phyloP scores from a whole-genome alignment of 306 rosid species.

The Trifolium pratense region DNA sequence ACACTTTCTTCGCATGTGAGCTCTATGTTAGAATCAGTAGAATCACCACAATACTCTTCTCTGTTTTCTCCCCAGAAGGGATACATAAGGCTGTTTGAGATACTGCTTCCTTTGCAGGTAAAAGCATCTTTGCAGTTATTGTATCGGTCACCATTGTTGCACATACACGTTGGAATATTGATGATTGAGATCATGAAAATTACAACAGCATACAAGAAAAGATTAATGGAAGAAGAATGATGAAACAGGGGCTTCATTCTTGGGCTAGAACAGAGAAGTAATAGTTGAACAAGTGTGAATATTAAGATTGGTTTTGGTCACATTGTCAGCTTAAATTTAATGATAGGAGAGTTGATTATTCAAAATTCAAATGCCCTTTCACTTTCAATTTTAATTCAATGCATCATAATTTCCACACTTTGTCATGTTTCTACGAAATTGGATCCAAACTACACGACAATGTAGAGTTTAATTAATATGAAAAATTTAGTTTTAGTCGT shows the following conservation, averaged over 20 bases:
- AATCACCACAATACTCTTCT: conserved; percentile 30
- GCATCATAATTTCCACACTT: too few species aligned
- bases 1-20: not conserved
- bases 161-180: conserved; percentile 6
- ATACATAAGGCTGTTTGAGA: not conserved
- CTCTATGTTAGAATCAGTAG: not conserved
- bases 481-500: too few species aligned
- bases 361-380: too few species aligned
- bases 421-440: too few species aligned
- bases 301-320: not conserved
- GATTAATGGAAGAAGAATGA: not conserved
- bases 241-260: conserved; percentile 23
- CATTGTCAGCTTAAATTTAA: not conserved
- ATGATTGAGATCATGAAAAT: conserved; percentile 32
- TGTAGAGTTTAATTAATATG: too few species aligned
- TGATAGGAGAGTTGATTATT: too few species aligned
- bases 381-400: too few species aligned
- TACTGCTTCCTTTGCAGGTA: not conserved
- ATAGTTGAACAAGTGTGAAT: not conserved
- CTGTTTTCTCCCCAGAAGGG: conserved; percentile 46
- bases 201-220: not conserved
- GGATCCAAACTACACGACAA: too few species aligned
- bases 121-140: conserved; percentile 21
- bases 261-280: not conserved
- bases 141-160: not conserved